A percentile compares a stretch with the other conserved stretches of the same genome.
phyloP scores from a whole-genome alignment of 148 eudicot genomes.

The Selenicereus undatus region DNA sequence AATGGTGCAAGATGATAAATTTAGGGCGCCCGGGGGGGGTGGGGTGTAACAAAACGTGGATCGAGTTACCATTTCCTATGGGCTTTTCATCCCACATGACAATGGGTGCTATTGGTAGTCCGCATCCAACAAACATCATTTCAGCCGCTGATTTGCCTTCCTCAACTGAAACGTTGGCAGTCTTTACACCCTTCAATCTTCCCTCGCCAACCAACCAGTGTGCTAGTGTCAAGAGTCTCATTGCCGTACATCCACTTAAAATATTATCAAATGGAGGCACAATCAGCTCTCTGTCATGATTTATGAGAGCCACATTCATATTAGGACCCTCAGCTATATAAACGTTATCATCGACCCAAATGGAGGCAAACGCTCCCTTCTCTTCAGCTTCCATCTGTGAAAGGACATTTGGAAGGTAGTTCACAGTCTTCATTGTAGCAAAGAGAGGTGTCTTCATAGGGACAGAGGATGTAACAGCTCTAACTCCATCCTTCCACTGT shows the following conservation, averaged over 20 bases:
- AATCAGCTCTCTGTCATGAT: slow-evolving; percentile 55
- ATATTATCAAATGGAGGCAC: slow-evolving; percentile 64
- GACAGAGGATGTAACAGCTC: slow-evolving; percentile 53
- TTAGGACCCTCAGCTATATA: slow-evolving; percentile 76
- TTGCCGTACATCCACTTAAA: slow-evolving; percentile 68
- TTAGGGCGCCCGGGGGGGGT: no score
- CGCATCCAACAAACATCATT: slow-evolving; percentile 75
- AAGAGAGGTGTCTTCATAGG: slow-evolving; percentile 69
- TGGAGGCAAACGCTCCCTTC: slow-evolving; percentile 51
- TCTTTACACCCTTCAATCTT: slow-evolving; percentile 33
- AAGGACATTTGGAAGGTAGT: slow-evolving; percentile 74
- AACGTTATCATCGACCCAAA: slow-evolving; percentile 68
- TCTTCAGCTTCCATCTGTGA: slow-evolving; percentile 71
- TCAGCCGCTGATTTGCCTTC: slow-evolving; percentile 61
- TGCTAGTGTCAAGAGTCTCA: slow-evolving; percentile 60
- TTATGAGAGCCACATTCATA: slow-evolving; percentile 65
- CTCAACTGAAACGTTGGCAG: slow-evolving; percentile 36
- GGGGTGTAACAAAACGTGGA: no score
- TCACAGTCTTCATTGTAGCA: slow-evolving; percentile 65
- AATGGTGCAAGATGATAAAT: no score
- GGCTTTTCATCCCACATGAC: slow-evolving; percentile 66
- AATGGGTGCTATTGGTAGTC: slow-evolving; percentile 66
- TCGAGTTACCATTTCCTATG: slow-evolving; percentile 52
- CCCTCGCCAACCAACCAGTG: slow-evolving; percentile 21
- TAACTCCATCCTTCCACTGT: slow-evolving; percentile 60